Evolutionary conservation across 2,329 filamentous ascomycete species (phyloP).

Genomic region (Fusarium lyarnte): DNA sequence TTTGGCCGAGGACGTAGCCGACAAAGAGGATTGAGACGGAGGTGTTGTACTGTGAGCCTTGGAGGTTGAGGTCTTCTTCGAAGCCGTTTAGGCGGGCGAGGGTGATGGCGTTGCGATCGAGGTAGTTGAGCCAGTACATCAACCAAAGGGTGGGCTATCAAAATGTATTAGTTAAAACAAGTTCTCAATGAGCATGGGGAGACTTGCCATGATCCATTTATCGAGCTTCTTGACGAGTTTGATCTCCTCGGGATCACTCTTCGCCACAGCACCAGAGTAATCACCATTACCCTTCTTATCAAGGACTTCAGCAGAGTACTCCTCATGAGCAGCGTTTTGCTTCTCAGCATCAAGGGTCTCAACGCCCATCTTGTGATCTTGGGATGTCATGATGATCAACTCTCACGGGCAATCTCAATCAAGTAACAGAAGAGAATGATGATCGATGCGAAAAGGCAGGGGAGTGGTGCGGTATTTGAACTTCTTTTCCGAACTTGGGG

Average conservation of each 20-base stretch:
- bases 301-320: slow-evolving; percentile 29
- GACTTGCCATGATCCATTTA: slow-evolving; percentile 31
- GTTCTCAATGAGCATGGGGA: fast-evolving
- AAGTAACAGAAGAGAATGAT: neutral
- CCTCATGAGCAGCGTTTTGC: slow-evolving; percentile 30
- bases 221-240: slow-evolving; percentile 33
- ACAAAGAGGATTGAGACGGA: slow-evolving; percentile 50
- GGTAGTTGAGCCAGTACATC: slow-evolving; percentile 55
- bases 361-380: slow-evolving; percentile 7
- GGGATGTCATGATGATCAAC: slow-evolving; percentile 12
- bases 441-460: neutral
- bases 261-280: slow-evolving; percentile 33
- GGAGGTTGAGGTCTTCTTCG: slow-evolving; percentile 61
- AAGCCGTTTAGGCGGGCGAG: slow-evolving; percentile 64
- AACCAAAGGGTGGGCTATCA: slow-evolving; percentile 48
- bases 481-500: neutral
- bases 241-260: slow-evolving; percentile 36
- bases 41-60: slow-evolving; percentile 49
- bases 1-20: slow-evolving; percentile 49
- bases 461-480: slow-evolving; percentile 29
- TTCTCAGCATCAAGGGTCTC: slow-evolving; percentile 30
- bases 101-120: slow-evolving; percentile 66
- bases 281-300: slow-evolving; percentile 33
- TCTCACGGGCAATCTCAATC: neutral
- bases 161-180: neutral